Evolutionary conservation across 2,329 filamentous ascomycete genomes (phyloP).

Genomic region (Curvularia verruculosa): DNA sequence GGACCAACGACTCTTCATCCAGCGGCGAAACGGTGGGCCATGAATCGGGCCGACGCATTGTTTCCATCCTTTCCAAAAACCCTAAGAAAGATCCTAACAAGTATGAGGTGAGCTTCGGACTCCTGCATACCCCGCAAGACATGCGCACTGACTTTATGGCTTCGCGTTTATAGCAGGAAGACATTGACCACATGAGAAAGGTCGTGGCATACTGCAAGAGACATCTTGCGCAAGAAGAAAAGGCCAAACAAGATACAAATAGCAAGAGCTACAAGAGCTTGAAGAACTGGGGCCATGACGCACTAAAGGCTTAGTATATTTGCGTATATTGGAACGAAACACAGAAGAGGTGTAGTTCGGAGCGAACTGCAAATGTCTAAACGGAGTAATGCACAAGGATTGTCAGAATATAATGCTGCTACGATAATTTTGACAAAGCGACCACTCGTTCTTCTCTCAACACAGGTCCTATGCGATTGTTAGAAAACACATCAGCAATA

Average conservation of each 20-base stretch:
- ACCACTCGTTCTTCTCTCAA: neutral
- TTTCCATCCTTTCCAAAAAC: slow-evolving; percentile 67
- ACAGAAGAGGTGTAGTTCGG: neutral
- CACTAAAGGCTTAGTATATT: slow-evolving; percentile 33
- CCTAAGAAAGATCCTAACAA: slow-evolving; percentile 62
- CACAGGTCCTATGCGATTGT: neutral
- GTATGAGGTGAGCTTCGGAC: slow-evolving; percentile 48
- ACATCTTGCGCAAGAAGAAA: slow-evolving; percentile 69
- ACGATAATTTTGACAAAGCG: neutral
- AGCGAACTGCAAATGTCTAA: neutral
- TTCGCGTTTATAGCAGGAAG: slow-evolving; percentile 54
- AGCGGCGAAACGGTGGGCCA: slow-evolving; percentile 69
- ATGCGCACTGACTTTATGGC: neutral
- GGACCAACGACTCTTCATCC: slow-evolving; percentile 58
- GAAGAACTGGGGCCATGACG: slow-evolving; percentile 48
- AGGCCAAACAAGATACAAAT: slow-evolving; percentile 61
- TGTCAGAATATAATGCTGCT: neutral
- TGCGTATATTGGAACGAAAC: neutral
- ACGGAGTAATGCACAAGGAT: neutral
- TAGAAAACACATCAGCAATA: neutral
- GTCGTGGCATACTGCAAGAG: slow-evolving; percentile 71
- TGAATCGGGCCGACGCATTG: slow-evolving; percentile 66
- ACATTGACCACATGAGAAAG: slow-evolving; percentile 66
- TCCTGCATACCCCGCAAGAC: neutral
- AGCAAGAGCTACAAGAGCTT: slow-evolving; percentile 59